Conservation (phyloP, 1,139 yeast species). For the Geotrichum histeridarum region DNA sequence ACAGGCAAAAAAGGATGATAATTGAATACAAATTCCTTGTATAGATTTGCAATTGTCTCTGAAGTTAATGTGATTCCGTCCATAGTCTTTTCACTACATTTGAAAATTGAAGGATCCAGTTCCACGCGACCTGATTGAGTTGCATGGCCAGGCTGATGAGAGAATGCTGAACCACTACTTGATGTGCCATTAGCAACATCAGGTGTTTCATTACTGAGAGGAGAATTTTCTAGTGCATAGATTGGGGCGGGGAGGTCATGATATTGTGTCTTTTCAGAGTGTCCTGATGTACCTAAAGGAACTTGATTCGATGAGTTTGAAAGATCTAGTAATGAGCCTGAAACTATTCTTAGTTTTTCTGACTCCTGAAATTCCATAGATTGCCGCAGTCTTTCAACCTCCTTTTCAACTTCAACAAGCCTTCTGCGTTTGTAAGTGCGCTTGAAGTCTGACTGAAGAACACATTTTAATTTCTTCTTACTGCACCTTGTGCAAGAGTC, state of each 20-base stretch:
- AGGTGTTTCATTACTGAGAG: background rate
- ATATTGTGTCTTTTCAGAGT: background rate
- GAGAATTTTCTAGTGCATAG: background rate
- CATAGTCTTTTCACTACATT: conserved; percentile 60
- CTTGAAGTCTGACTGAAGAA: conserved; percentile 72
- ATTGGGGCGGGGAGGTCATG: conserved; percentile 5
- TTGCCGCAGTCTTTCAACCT: conserved; percentile 61
- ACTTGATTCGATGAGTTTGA: conserved; percentile 8
- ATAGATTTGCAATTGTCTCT: conserved; percentile 59
- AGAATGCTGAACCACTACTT: background rate
- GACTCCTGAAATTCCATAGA: conserved; percentile 39
- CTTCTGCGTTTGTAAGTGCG: conserved; percentile 77
- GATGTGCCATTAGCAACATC: background rate
- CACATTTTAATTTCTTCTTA: conserved; percentile 65
- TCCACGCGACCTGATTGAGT: conserved; percentile 7
- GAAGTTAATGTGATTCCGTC: conserved; percentile 60
- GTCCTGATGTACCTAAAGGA: background rate
- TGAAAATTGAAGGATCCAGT: background rate
- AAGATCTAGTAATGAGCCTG: conserved; percentile 17
- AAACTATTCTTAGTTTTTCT: conserved; percentile 22
- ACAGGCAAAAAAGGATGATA: conserved; percentile 87
- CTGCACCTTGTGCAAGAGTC: conserved; percentile 75
- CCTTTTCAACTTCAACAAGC: conserved; percentile 76
- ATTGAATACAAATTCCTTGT: conserved; percentile 59
- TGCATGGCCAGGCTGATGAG: conserved; percentile 4